Base-by-base conservation (phyloP, 176 grass and related monocot species). In the Carex cristatella region DNA sequence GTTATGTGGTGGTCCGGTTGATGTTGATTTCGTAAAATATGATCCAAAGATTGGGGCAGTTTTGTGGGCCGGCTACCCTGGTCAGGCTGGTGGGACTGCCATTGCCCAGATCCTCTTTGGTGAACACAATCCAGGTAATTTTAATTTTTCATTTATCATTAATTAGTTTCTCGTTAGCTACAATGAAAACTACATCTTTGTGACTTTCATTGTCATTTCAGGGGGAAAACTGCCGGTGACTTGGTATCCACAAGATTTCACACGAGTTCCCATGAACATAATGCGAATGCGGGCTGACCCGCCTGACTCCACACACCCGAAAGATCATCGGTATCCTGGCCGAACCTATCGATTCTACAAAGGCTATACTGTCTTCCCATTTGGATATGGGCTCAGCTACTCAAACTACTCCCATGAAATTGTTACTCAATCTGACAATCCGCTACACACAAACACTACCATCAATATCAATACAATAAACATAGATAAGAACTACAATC, bases 1-100 rank as follows among this genome's bases (percentile, higher is more conserved):
- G 81, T 65, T 94, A 74, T 87, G 80, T 0, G 92, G 67, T 14
- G 92, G 92, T 0, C 86, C 87, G 72, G 32, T 94, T 0, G 92
- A 94, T 46, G 40, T 94, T 73, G 88, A 89, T 35, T 91, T 94
- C 13, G 87, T 86, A 15, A 84, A 93, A 0, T 66, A 76, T 32
- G 85, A 94, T 75, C 65, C 87, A 10, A 94, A 91, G 69, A 87
- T 94, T 13, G 87, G 92, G 4, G 87, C 89, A 48, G 89, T 91
- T 10, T 60, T 94, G 6, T 94, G 89, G 92, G 89, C 87, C 4
- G 90, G 90, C 1, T 92, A 92, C 71, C 87, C 87, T 16, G 90
- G 90, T 66, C 74, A 87, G 46, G 90, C 84, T 87, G 90, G 87
- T 19, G 90, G 87, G 37, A 86, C 65, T 8, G 87, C 81, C 61